Conservation (phyloP, 2,329 filamentous ascomycete genomes). For the Cladophialophora yegresii region DNA sequence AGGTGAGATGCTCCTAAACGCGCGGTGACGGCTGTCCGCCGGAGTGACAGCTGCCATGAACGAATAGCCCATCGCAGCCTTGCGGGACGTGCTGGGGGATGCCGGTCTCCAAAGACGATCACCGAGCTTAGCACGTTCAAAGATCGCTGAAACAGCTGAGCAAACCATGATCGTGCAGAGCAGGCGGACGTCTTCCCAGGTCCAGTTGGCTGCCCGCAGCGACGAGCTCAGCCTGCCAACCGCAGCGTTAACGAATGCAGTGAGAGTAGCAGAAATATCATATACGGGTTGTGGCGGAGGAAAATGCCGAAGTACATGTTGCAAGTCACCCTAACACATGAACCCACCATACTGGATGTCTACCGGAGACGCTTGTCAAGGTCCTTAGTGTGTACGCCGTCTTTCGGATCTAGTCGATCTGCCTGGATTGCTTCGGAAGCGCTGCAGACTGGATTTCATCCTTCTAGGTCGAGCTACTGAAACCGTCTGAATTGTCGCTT, state of each 20-base stretch:
- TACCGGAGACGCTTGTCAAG: not conserved
- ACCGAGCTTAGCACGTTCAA: not conserved
- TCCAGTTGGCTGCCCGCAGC: not conserved
- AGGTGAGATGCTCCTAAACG: not conserved
- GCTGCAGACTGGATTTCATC: not conserved
- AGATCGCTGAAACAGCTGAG: not conserved
- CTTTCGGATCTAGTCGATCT: not conserved
- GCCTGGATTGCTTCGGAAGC: not conserved
- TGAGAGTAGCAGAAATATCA: not conserved
- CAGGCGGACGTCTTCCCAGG: not conserved
- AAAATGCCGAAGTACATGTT: not conserved
- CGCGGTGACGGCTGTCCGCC: not conserved
- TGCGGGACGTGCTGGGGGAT: not conserved
- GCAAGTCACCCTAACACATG: not conserved
- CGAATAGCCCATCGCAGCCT: not conserved
- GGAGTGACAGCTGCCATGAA: not conserved
- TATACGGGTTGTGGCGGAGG: not conserved
- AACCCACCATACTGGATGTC: not conserved
- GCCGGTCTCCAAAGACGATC: not conserved
- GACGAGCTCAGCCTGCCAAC: not conserved
- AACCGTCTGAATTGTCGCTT: not conserved
- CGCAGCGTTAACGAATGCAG: not conserved
- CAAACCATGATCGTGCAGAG: not conserved
- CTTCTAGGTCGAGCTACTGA: not conserved
- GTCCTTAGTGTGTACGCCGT: not conserved